Base-by-base conservation (phyloP, 2,329 filamentous ascomycete species). In the Penicillium verrucosum region DNA sequence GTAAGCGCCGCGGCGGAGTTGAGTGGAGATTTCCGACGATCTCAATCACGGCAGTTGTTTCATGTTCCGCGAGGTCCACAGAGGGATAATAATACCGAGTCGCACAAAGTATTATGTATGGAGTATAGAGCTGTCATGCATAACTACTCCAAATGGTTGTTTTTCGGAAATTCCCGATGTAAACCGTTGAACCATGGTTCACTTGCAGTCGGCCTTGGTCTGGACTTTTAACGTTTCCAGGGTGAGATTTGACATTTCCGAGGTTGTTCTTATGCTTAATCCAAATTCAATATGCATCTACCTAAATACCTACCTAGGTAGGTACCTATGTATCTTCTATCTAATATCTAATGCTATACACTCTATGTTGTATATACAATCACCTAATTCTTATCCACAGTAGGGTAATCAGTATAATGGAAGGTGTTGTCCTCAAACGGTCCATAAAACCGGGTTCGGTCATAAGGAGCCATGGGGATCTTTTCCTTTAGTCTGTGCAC, bases 391-490 rank as follows among this genome's bases (percentile, higher is more conserved):
- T 57, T 46, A 38, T 51, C 43, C 11, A 59, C 60, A 18, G 61
- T 57, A 21, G 56, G 55, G 44, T 73, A 74, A 55, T 72, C 70
- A 6, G 61, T 65, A 57, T 73, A 73, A 34, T 65, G 65, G 48
- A 67, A 61, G 14, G 55, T 58, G 46, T 69, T 73, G 41, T 71
- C 68, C 57, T 73, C 68, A 51, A 73, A 73, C 0, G 70, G 71
- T 8, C 72, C 72, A 61, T 80, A 81, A 57, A 81, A 81, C 0
- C 74, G 70, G 41, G 67, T 68, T 16, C 79, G 68, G 42, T 81
- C 77, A 55, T 81, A 81, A 9, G 62, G 56, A 0, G 73, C 69
- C 32, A 81, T 64, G 1, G 75, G 70, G 30, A 70, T 63, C 0
- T 74, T 75, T 14, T 75, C 71, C 51, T 73, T 72, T 51, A 82